Percentiles rank a stretch among this genome's conserved stretches.
Conservation (phyloP, 352 stramenopile genomes). For the Globisporangium barbulae region DNA sequence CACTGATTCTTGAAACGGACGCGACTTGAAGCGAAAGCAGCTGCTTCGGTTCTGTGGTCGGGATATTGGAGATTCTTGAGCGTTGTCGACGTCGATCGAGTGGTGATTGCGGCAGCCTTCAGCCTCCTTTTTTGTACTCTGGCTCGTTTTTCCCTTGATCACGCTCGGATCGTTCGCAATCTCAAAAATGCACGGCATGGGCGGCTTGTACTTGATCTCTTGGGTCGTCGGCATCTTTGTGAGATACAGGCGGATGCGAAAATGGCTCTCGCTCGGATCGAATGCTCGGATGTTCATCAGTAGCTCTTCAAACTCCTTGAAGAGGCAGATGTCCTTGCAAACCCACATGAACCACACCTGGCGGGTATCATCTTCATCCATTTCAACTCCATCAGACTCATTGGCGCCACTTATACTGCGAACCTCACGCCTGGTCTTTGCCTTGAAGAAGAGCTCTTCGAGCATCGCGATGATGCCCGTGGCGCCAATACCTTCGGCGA, state of each 20-base stretch:
- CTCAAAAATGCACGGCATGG: constrained; percentile 13
- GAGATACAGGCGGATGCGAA: constrained; percentile 26
- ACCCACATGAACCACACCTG: constrained; percentile 31
- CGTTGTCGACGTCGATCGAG: neutral
- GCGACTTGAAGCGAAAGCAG: constrained; percentile 20
- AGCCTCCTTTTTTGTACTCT: neutral
- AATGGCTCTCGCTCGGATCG: constrained; percentile 23
- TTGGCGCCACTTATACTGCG: neutral
- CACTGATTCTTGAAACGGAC: constrained; percentile 21
- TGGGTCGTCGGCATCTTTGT: constrained; percentile 16
- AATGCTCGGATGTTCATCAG: constrained; percentile 22
- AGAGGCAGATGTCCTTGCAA: constrained; percentile 22
- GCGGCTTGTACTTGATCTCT: constrained; percentile 20
- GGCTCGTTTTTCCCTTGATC: neutral
- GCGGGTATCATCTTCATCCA: neutral
- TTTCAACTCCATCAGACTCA: neutral
- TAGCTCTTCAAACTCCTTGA: constrained; percentile 32
- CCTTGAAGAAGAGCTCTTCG: constrained; percentile 25
- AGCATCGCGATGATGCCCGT: constrained; percentile 22
- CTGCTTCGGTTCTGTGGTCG: constrained; percentile 18
- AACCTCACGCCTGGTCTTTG: neutral
- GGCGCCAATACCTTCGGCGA: constrained; percentile 28
- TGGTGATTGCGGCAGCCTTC: neutral
- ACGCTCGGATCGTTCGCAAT: neutral
- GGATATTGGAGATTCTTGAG: neutral